phyloP scores from a whole-genome alignment of 257 asterid species.

The Penstemon newberryi region DNA sequence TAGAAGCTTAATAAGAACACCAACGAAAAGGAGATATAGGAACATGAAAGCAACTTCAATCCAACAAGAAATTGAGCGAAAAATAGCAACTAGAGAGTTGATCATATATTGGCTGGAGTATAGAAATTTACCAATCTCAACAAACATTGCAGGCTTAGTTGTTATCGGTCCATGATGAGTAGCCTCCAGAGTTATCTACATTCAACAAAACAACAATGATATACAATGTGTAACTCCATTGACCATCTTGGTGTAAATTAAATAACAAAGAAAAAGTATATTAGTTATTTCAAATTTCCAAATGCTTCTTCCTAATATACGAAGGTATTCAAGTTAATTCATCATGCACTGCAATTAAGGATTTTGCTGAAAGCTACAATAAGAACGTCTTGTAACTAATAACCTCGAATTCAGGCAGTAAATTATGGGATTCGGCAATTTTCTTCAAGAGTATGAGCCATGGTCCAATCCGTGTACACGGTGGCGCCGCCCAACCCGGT shows the following conservation, averaged over 20 bases:
- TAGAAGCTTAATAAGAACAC: not conserved
- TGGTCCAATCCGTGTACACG: slow-evolving; percentile 83
- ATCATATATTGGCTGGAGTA: not conserved
- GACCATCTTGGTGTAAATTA: no score
- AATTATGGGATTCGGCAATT: slow-evolving; percentile 72
- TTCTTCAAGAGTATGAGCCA: slow-evolving; percentile 83
- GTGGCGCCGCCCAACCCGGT: slow-evolving; percentile 96
- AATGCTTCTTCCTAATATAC: slow-evolving; percentile 5
- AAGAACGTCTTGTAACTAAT: not conserved
- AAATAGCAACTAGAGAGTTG: no score
- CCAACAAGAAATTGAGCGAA: not conserved
- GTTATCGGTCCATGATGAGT: slow-evolving; percentile 97
- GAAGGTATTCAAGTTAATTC: not conserved
- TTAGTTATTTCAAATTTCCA: not conserved
- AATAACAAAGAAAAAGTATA: not conserved
- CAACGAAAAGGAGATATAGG: not conserved
- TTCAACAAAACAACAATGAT: slow-evolving; percentile 24
- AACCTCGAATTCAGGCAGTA: slow-evolving; percentile 93
- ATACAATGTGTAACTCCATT: not conserved
- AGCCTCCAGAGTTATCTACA: slow-evolving; percentile 83
- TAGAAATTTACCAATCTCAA: slow-evolving; percentile 68
- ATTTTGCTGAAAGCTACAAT: no score
- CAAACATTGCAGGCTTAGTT: slow-evolving; percentile 80
- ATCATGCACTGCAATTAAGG: not conserved
- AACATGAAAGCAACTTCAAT: not conserved